Evolutionary conservation across 306 rosid species (phyloP), one percentile per base, ranked within the genome.

Genomic region (Psophocarpus tetragonolobus): DNA sequence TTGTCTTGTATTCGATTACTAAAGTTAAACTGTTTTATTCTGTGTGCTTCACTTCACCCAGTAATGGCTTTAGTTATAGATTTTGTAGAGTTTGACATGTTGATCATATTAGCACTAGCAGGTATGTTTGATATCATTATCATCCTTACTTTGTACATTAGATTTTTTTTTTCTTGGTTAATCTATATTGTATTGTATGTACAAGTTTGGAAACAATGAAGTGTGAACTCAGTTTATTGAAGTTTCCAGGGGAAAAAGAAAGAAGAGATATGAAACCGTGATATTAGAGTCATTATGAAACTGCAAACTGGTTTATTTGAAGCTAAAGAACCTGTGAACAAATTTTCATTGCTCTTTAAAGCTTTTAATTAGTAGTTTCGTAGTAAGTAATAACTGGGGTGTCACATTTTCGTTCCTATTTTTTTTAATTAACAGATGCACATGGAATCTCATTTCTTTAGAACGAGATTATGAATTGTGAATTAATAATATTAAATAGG

Each of bases 61-160:
- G 18, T 14, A 51, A 61, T 57, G 47, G 63, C 75, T 45, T 65
- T 36, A 38, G 36, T 82, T 76, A 47, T 82, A 87, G 84, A 82
- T 71, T 76, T 81, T 75, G 85, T 86, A 86, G 88, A 74, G 81
- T 86, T 81, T 83, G 84, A 77, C 76, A 77, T 82, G 84, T 58
- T 82, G 84, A 78, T 76, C 71, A 82, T 78, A 78, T 44, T 82
- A 87, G 87, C 44, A 38, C n/a, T 82, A 86, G 87, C 42, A 41
- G 83, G 89, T 87, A 84, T 87, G 87, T 83, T 85, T 84, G 88
- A 84, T 71, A 75, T 61, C 72, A 60, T 56, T 23, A 39, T 39
- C 47, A 69, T 83, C 48, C 35, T 76, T 64, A 82, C 71, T 67
- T 39, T 77, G 56, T 53, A 13, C 29, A 47, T 56, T 75, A 68